Base-by-base conservation (phyloP, 257 asterid genomes). In the Mitragyna speciosa region DNA sequence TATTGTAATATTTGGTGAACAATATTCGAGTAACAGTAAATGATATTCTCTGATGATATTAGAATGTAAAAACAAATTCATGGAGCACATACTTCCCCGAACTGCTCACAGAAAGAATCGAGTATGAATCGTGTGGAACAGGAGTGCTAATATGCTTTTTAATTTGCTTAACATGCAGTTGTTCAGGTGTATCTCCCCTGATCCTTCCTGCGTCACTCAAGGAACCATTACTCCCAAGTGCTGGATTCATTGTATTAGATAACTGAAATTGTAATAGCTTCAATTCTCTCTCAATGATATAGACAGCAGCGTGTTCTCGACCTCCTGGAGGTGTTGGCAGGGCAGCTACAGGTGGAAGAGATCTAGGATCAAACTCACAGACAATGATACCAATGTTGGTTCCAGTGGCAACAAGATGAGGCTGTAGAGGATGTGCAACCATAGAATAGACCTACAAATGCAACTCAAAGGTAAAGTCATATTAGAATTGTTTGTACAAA, bases 391-490 rank as follows among this genome's bases (percentile, higher is more conserved):
- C 99, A 85, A 96, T 81, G 85, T 96, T 94, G 87, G 99, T 92
- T 84, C 99, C 99, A 79, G 97, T 89, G 75, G 99, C 97, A 75
- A 96, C 99, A 80, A 96, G 92, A 87, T 96, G 99, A 65, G 99
- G 96, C 81, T 91, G 98, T 72, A 96, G 83, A 85, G 99, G 82
- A 84, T 96, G 99, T 80, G 99, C 96, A 82, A 88, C 97, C 99
- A 96, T 96, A 81, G 97, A 91, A 86, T 87, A 96, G 43, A 92
- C 97, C 99, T 96, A 85, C 45, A 79, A 22, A 48, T 43, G 51
- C 77, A 82, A 75, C 24, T 74, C 79, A 75, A 20, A 76, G 77
- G 73, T 59, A 59, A 76, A 61, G 71, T 58, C 72, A 20, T 48
- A 24, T 67, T 16, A 76, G 78, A 63, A 43, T 26, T 17, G 71